Evolutionary conservation across 345 rosid species (phyloP), one percentile per base, ranked within the genome.

Genomic region (Pistacia integerrima): DNA sequence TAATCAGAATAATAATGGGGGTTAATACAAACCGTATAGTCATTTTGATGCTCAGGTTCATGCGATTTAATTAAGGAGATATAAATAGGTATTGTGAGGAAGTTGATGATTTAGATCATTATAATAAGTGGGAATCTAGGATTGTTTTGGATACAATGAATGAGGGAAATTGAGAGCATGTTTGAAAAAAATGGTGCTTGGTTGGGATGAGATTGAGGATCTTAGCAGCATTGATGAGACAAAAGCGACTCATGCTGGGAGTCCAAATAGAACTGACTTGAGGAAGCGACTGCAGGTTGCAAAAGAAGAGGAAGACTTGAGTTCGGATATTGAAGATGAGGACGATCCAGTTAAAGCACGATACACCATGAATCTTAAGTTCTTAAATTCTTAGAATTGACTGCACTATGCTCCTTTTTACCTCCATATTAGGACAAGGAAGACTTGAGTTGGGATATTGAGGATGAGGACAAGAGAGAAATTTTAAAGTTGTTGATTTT

Each of bases 251-350:
- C 25, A 25, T 25, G 25, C 25, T 25, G 25, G 25, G 25, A 25
- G 25, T 0, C 25, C 25, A 25, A 25, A 25, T 25, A 25, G 25
- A 25, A 25, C 25, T 35, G 93, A 89, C 36, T 76, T 93, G 79
- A 84, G 84, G 79, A 89, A 87, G 78, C 85, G 93, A 41, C 84
- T 87, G 57, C 90, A 93, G 72, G 81, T 77, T 62, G 90, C 97
- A 11, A 87, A 86, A 36, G 97, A 91, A 71, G 97, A 92, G 74
- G 96, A 90, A 81, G 97, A 92, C 71, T 86, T 92, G 77, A 90
- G 92, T 79, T 93, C 97, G 98, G 98, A 90, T 80, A 90, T 92
- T 59, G 94, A 90, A 83, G 99, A 93, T 58, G 97, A 90, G 10
- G 93, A 81, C 20, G 89, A 79, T 18, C 83, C 83, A 38, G 84